phyloP scores from a whole-genome alignment of 495 filamentous ascomycete species.

The Neurospora sp. region DNA sequence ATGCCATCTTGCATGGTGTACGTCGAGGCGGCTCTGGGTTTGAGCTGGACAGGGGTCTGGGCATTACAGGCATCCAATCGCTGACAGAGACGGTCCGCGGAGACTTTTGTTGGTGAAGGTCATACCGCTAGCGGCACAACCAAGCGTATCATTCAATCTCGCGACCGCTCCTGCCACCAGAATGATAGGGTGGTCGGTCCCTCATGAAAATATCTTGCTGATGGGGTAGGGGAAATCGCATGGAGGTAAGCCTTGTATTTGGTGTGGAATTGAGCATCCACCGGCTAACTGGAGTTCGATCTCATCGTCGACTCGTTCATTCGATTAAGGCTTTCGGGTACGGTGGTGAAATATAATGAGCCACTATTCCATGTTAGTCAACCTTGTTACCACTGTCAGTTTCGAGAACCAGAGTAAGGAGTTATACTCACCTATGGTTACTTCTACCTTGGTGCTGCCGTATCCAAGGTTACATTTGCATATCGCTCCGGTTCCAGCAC shows the following conservation, averaged over 20 bases:
- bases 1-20: constrained; percentile 6
- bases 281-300: neutral
- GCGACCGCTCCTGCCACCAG: neutral
- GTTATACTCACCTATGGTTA: neutral
- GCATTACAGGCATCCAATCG: constrained; percentile 14
- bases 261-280: neutral
- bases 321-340: neutral
- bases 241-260: neutral
- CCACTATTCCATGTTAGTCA: neutral
- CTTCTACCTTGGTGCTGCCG: neutral
- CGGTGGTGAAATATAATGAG: neutral
- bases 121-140: constrained; percentile 9
- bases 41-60: constrained; percentile 24
- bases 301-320: neutral
- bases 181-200: neutral
- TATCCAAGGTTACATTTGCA: neutral
- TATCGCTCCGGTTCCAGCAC: neutral
- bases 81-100: constrained; percentile 11
- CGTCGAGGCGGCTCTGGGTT: constrained; percentile 19
- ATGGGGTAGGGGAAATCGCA: neutral
- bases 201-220: neutral
- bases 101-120: constrained; percentile 14
- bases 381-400: neutral
- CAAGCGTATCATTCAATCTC: constrained; percentile 10
- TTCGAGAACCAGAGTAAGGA: neutral